These are phyloP conservation scores for Tuber borchii DNA, from an alignment of 495 filamentous ascomycete genomes.

Conservation along the genomic window DNA sequence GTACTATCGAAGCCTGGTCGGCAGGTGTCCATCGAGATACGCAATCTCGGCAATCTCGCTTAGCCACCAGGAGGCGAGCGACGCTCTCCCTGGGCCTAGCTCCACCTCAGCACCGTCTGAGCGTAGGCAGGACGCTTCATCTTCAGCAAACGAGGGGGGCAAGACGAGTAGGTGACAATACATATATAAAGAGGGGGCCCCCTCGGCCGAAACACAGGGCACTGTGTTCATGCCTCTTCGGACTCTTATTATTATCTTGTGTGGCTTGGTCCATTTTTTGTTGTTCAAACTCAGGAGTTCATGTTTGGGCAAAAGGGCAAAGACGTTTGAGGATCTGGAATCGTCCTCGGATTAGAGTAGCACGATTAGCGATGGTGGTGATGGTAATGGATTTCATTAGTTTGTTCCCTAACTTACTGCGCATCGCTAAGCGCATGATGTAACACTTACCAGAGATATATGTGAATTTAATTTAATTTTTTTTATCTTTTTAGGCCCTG, in stretches of 20 bases:
- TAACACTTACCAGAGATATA: not conserved
- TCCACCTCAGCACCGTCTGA: not conserved
- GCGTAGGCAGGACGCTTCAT: not conserved
- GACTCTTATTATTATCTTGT: not conserved
- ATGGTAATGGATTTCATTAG: constrained; percentile 2
- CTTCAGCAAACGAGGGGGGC: not conserved
- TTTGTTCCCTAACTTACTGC: not conserved
- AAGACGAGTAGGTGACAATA: not conserved
- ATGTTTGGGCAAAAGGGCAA: not conserved
- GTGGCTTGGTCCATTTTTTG: not conserved
- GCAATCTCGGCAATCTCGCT: constrained; percentile 6
- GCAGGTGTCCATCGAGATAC: constrained; percentile 45
- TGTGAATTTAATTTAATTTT: not conserved
- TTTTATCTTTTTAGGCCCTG: not conserved
- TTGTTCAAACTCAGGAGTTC: not conserved
- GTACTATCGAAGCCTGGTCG: constrained; percentile 83
- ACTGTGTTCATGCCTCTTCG: not conserved
- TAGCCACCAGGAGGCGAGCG: not conserved
- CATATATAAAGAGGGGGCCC: not conserved
- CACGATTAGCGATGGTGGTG: not conserved
- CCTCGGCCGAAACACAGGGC: not conserved
- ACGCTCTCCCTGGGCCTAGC: not conserved
- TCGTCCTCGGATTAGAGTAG: not conserved
- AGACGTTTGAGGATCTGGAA: not conserved
- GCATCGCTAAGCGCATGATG: not conserved